Evolutionary conservation across 495 filamentous ascomycete genomes (phyloP), one percentile per base, ranked within the genome.

Genomic region (Lophiotrema nucula): DNA sequence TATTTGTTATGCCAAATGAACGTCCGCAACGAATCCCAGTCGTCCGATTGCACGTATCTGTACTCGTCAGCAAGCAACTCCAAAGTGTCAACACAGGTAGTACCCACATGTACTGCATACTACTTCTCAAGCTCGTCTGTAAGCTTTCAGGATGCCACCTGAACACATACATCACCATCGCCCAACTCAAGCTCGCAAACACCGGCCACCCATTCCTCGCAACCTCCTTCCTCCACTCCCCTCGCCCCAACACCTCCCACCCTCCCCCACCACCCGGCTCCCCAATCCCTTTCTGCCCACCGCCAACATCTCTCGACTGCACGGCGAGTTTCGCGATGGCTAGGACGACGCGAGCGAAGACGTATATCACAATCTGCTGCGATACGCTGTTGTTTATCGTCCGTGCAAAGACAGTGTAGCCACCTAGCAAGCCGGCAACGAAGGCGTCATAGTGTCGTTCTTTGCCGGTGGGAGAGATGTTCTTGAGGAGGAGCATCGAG

Each of bases 281-380:
- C 56, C 70, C 64, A n/a, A 62, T 42, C 50, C 72, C 8, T 15
- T 35, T 35, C 31, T 35, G 31, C n/a, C n/a, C n/a, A n/a, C 31
- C 50, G 35, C 63, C 64, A 46, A 65, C 41, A 42, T 58, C 44
- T 61, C 67, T 60, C 3, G 88, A 86, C 71, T 88, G 81, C 33
- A 96, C 80, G 46, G 86, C 80, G 55, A 97, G 75, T 68, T 90
- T 90, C 39, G 90, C 95, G 35, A 91, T 68, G 4, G 88, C 87
- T 31, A 99, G 83, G 56, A 85, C 77, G 15, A 96, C 93, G 47
- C 93, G 85, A 27, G 92, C 93, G 69, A 97, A 97, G 49, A 99
- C 87, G 75, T 97, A 99, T 62, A 97, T 88, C 65, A 96, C 90
- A 71, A 99, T 97, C 81, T 99, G 93, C 77, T 97, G 89, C 74